Base-by-base conservation (phyloP, 2,329 filamentous ascomycete species). In the Zymoseptoria ardabiliae region DNA sequence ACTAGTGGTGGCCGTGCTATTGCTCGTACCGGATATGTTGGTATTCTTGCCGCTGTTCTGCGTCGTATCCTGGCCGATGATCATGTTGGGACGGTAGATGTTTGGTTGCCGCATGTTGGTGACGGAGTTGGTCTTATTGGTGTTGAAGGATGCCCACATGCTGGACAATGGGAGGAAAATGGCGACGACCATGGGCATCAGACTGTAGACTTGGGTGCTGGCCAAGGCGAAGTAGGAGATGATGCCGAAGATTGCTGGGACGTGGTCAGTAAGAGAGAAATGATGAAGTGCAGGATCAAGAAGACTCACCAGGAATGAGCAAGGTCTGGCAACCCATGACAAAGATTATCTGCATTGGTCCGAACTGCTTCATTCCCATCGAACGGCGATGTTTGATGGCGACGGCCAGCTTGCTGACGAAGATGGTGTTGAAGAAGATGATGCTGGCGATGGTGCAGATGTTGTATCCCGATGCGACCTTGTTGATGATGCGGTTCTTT, bases 321-420 rank as follows among this genome's bases (percentile, higher is more conserved):
- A 89, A 78, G 1, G 85, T 87, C 72, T 87, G 85, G 62, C 82
- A 85, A 53, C 84, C 82, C 80, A 87, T 86, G 66, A 87, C 80
- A 70, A 86, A 86, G 61, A 88, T 82, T 58, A 86, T 80, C 65
- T 86, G 83, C 78, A 88, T 84, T 1, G 84, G 82, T 9, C 84
- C 83, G 67, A 86, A 87, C 57, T 83, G 79, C 58, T 75, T 78
- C 67, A 87, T 76, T 1, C 84, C 83, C 61, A 88, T 74, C 65
- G 75, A 76, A 57, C 76, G 79, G 21, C 86, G 80, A 63, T 81
- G 76, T 8, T 76, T 70, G 35, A 88, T 79, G 6, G 84, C 83
- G 62, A 79, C 75, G 6, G 79, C 81, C 4, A 89, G 77, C 71
- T 88, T 89, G 58, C 71, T 73, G 48, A 82, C 78, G 71, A 89